Percentiles rank a stretch among this genome's conserved stretches.
phyloP scores from a whole-genome alignment of 176 grass and related monocot genomes.

The Hordeum vulgare region DNA sequence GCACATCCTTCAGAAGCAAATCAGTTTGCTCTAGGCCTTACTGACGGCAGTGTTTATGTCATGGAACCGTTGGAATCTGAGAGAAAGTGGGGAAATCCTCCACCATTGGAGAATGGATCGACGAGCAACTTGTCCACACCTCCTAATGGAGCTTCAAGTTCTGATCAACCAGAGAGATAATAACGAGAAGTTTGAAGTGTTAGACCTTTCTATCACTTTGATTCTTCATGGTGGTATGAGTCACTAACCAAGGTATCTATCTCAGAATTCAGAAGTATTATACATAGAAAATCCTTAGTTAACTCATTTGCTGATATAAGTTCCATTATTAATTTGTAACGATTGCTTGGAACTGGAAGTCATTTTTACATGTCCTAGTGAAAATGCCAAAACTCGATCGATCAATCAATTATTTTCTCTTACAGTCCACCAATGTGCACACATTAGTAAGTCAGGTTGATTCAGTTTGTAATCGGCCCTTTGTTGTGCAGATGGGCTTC shows the following conservation, averaged over 20 bases:
- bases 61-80: slow-evolving; percentile 90
- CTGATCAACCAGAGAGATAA: slow-evolving; percentile 74
- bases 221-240: slow-evolving; percentile 19
- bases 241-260: slow-evolving; percentile 67
- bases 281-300: neutral
- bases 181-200: slow-evolving; percentile 10
- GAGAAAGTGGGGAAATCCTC: slow-evolving; percentile 87
- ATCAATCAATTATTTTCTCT: neutral
- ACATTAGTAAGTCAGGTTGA: neutral
- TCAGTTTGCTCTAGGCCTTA: slow-evolving; percentile 86
- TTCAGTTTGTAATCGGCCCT: neutral
- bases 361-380: neutral
- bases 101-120: slow-evolving; percentile 82
- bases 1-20: slow-evolving; percentile 89
- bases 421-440: neutral
- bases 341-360: neutral
- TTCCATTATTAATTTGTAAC: neutral
- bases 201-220: slow-evolving; percentile 35
- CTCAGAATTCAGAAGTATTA: neutral
- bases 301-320: neutral
- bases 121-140: slow-evolving; percentile 60
- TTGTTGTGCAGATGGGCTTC: slow-evolving; percentile 44
- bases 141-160: slow-evolving; percentile 64
- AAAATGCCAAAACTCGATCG: neutral
- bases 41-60: slow-evolving; percentile 77